Percentiles rank a stretch among this genome's conserved stretches.
These are phyloP conservation scores for Colletotrichum neosansevieriae DNA, from an alignment of 2,329 filamentous ascomycete genomes.

Conservation along the genomic window DNA sequence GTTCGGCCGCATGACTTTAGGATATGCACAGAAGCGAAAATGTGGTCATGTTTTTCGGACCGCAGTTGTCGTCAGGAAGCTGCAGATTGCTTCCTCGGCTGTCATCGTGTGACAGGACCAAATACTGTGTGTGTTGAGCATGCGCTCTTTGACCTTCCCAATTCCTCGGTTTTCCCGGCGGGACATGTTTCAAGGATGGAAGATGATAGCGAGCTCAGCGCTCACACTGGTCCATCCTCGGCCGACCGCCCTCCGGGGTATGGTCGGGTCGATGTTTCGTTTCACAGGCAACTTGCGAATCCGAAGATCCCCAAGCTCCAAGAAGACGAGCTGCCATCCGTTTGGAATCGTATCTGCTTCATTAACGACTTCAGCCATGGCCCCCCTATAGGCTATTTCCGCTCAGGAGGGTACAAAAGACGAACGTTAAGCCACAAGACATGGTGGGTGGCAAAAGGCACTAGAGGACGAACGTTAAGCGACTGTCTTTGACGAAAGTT, in stretches of 20 bases:
- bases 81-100: constrained; percentile 4
- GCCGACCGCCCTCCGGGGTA: not conserved
- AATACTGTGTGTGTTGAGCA: not conserved
- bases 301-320: constrained; percentile 14
- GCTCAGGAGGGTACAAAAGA: not conserved
- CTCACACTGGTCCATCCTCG: not conserved
- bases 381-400: no score
- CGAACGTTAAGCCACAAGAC: no score
- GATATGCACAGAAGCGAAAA: not conserved
- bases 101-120: constrained; percentile 20
- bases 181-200: constrained; percentile 12
- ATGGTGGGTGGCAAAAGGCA: no score
- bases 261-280: constrained; percentile 9
- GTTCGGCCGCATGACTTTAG: not conserved
- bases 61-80: not conserved
- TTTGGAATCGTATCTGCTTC: not conserved
- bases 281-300: constrained; percentile 11
- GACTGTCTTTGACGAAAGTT: not conserved
- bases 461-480: not conserved
- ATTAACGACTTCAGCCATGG: not conserved
- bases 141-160: constrained; percentile 10
- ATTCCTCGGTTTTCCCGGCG: not conserved
- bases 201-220: not conserved
- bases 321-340: constrained; percentile 1
- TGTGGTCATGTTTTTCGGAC: not conserved